Evolutionary conservation across 2,329 filamentous ascomycete genomes (phyloP).

Genomic region (Fonsecaea multimorphosa): DNA sequence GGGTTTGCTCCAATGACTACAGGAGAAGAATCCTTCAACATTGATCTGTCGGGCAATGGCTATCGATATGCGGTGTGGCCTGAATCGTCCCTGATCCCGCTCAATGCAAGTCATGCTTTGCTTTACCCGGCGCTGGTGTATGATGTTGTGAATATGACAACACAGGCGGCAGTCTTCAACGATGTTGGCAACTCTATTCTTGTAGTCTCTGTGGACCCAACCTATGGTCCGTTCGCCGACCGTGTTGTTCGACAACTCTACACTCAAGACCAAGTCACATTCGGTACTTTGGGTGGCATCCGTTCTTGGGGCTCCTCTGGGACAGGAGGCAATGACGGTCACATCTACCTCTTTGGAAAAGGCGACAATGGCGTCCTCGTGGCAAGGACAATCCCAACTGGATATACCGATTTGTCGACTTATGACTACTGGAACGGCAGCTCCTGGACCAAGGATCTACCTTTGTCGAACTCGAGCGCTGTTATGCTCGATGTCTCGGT

Average conservation of each 20-base stretch:
- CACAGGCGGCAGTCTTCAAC: conserved; percentile 40
- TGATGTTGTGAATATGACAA: conserved; percentile 41
- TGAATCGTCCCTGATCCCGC: conserved; percentile 43
- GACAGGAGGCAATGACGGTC: conserved; percentile 41
- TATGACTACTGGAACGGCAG: conserved; percentile 43
- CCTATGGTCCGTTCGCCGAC: conserved; percentile 41
- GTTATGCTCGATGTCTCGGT: conserved; percentile 41
- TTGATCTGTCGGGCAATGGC: conserved; percentile 42
- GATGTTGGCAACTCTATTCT: conserved; percentile 42
- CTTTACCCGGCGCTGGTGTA: conserved; percentile 45
- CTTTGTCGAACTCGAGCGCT: conserved; percentile 34
- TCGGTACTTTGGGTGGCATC: conserved; percentile 43
- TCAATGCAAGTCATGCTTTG: conserved; percentile 40
- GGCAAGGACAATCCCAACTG: conserved; percentile 35
- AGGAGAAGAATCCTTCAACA: conserved; percentile 44
- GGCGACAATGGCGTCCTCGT: conserved; percentile 41
- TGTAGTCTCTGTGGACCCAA: conserved; percentile 39
- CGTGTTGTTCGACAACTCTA: conserved; percentile 42
- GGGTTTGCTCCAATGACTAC: conserved; percentile 43
- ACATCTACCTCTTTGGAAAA: conserved; percentile 44
- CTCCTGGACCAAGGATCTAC: conserved; percentile 39
- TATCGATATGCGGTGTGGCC: conserved; percentile 45
- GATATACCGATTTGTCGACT: conserved; percentile 35
- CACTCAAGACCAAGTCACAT: conserved; percentile 41
- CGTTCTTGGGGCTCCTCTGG: conserved; percentile 43